Conservation (phyloP, 768 basidiomycete species). For the Porphyrellus cyaneotinctus region DNA sequence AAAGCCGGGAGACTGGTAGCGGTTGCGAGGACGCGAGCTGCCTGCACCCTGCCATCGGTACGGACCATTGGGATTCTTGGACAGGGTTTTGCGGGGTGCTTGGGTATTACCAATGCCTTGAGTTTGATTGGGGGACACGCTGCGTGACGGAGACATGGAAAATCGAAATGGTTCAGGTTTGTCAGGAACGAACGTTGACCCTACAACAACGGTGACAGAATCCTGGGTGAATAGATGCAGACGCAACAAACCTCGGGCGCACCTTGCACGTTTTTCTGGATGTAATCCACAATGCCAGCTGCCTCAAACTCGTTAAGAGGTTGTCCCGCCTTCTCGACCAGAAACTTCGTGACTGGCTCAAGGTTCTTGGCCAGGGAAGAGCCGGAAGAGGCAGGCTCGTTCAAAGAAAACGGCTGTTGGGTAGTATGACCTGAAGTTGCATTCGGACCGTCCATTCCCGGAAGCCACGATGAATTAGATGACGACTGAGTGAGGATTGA, state of each 20-base stretch:
- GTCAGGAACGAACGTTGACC: conserved; percentile 29
- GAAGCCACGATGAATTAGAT: conserved; percentile 15
- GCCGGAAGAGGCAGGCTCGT: conserved; percentile 12
- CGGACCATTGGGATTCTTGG: conserved; percentile 69
- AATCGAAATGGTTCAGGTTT: conserved; percentile 61
- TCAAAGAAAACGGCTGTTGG: conserved; percentile 18
- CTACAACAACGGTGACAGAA: conserved; percentile 13
- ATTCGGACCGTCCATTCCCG: conserved; percentile 14
- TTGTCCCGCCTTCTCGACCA: conserved; percentile 44
- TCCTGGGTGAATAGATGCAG: conserved; percentile 13
- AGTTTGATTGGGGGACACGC: conserved; percentile 22
- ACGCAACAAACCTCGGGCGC: conserved; percentile 11
- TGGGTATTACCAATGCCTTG: conserved; percentile 17
- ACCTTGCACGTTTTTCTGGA: conserved; percentile 52
- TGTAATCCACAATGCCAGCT: conserved; percentile 51
- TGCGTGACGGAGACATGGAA: conserved; percentile 38
- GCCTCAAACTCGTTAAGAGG: conserved; percentile 50
- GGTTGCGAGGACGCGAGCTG: conserved; percentile 64
- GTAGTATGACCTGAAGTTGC: conserved; percentile 10
- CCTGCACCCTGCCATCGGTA: conserved; percentile 77
- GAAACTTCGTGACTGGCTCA: conserved; percentile 45
- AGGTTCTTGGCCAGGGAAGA: conserved; percentile 41
- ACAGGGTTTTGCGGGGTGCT: conserved; percentile 50
- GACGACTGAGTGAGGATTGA: conserved; percentile 25
- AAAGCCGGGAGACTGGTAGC: conserved; percentile 72